Conservation (phyloP, 305 asterid species). For the Fraxinus latifolia region DNA sequence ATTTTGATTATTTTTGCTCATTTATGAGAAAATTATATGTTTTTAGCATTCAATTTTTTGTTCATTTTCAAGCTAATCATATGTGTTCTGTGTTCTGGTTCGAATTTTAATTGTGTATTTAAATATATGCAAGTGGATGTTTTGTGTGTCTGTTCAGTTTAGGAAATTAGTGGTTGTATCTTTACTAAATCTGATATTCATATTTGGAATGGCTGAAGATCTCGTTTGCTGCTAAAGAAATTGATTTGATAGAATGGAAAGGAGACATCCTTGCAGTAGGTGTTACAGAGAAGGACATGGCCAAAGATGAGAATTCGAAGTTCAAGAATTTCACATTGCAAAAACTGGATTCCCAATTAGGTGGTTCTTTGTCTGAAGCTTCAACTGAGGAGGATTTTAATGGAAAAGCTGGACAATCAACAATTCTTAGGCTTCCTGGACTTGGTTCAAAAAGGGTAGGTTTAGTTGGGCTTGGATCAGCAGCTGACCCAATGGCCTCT, state of each 20-base stretch:
- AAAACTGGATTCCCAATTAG: slow-evolving; percentile 63
- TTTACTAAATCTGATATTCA: slow-evolving; percentile 16
- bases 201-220: slow-evolving; percentile 43
- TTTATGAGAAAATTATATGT: not conserved
- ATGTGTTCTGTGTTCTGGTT: not conserved
- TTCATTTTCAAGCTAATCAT: not conserved
- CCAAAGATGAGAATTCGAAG: slow-evolving; percentile 67
- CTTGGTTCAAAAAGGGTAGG: slow-evolving; percentile 78
- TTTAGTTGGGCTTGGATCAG: slow-evolving; percentile 72
- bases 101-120: not conserved
- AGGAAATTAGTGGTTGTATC: not conserved
- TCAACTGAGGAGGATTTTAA: slow-evolving; percentile 84
- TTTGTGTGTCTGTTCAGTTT: not conserved
- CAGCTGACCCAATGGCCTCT: slow-evolving; percentile 34
- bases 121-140: not conserved
- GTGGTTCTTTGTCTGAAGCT: slow-evolving; percentile 78
- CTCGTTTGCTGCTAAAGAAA: slow-evolving; percentile 78
- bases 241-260: slow-evolving; percentile 87
- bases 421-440: slow-evolving; percentile 71
- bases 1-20: not conserved
- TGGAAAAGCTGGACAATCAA: slow-evolving; percentile 83
- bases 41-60: not conserved
- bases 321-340: slow-evolving; percentile 68
- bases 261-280: slow-evolving; percentile 96
- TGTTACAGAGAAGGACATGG: slow-evolving; percentile 81